Evolutionary conservation across 163 green algal species (phyloP), one percentile per base, ranked within the genome.

Genomic region (Trebouxia gelatinosa): DNA sequence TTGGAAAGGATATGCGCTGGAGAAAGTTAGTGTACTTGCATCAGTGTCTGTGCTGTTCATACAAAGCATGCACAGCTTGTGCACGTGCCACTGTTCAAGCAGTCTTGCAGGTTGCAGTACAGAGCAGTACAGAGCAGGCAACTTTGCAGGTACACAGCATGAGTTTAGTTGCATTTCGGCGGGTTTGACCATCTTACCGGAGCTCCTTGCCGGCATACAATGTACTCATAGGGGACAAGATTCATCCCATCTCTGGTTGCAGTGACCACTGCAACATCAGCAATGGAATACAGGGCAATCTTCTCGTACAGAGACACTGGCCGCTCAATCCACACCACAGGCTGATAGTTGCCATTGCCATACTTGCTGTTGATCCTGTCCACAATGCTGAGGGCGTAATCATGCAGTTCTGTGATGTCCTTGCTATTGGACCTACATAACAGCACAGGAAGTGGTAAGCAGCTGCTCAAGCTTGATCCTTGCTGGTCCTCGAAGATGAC

Each of bases 221-320:
- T 90, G 84, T 99, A 99, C 89, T 99, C 96, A 82, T 99, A 99
- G 9, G 95, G 95, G 48, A 96, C 87, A 76, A 99, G 92, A 85
- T 99, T 99, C 94, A 99, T 98, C 80, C 95, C 95, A 77, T 98
- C 93, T 17, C 95, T 89, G 32, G 93, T 97, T 54, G 94, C 94
- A 0, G 95, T 98, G 26, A 99, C 94, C 5, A 99, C 93, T 11
- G 86, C 91, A 54, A 90, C 88, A 78, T 98, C 92, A 32, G 91
- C 89, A 40, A 95, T 81, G 23, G 86, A 91, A 79, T 97, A 96
- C 62, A 97, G 91, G 0, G 96, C 96, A 46, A 98, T 96, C 70
- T 89, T 89, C 85, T 99, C 96, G 72, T 98, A 92, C 77, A 99
- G 87, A 23, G 93, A 92, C 81, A 98, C 90, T 34, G 91, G 78